Base-by-base conservation (phyloP, 1,139 yeast genomes). In the Saccharomycopsis crataegensis region DNA sequence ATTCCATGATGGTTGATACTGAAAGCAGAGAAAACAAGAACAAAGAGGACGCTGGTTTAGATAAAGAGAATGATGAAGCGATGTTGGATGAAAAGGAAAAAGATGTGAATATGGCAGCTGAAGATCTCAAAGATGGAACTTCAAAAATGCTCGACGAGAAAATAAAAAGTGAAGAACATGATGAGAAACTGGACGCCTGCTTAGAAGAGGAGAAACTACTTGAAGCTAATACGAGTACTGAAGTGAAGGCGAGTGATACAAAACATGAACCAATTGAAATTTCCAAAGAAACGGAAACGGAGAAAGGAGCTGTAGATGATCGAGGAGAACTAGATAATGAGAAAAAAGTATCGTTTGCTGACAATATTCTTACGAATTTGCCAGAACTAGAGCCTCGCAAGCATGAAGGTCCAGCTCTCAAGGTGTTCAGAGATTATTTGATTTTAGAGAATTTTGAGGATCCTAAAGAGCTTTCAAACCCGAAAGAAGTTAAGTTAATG, bases 401-500 rank as follows among this genome's bases (percentile, higher is more conserved):
- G 0, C 80, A 74, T 60, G 82, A 82, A 65, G 91, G 93, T 0
- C 94, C 94, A 1, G 64, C 71, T 1, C 88, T 82, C 60, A 72
- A 75, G 54, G 79, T 83, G 1, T 73, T 79, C 1, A 72, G 78
- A 43, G 79, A 80, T 60, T 69, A 69, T 48, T 62, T 84, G 0
- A 70, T 9, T 67, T 83, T 48, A 68, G 78, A 54, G 77, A 78
- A 53, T 79, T 80, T 59, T 43, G 44, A 45, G 16, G 37, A 49
- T n/a, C 71, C 72, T 9, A 69, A 70, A 41, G 66, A 64, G 1
- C 60, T 68, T 12, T 60, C 67, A 6, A 62, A 64, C 9, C 62
- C 62, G 36, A 64, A 63, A 33, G 73, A 75, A 14, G 65, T 81
- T 14, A 78, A 79, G 53, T 59, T 71, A 3, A 66, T 75, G 7